These are phyloP conservation scores for Vaccinium macrocarpon DNA, from an alignment of 148 eudicot species.

Conservation along the genomic window DNA sequence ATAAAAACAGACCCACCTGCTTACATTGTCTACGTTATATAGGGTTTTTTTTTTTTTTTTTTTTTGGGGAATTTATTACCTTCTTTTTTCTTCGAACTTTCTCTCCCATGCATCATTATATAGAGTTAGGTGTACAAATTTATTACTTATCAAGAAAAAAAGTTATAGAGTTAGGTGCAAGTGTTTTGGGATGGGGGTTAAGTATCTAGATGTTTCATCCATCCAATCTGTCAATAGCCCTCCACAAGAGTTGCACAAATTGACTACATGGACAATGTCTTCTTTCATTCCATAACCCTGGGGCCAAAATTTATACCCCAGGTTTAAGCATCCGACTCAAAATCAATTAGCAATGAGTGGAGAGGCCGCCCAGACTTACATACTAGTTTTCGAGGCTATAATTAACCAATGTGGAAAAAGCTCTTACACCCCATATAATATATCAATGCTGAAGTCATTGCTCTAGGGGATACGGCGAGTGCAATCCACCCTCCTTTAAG, in stretches of 20 bases:
- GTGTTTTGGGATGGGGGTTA: neutral
- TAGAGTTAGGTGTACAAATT: neutral
- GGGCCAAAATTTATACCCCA: neutral
- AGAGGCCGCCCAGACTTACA: too few relatives aligned
- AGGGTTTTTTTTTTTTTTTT: neutral
- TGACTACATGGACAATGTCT: neutral
- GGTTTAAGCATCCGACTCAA: too few relatives aligned
- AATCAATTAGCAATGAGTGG: too few relatives aligned
- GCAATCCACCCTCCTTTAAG: too few relatives aligned
- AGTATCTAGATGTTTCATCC: neutral
- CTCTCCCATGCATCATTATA: too few relatives aligned
- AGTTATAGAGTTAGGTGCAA: constrained; percentile 1
- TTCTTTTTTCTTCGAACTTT: too few relatives aligned
- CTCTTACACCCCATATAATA: neutral
- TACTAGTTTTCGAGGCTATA: too few relatives aligned
- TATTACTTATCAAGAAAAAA: neutral
- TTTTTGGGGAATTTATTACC: neutral
- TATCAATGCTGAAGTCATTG: neutral
- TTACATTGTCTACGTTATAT: neutral
- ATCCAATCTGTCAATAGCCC: neutral
- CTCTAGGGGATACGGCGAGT: neutral
- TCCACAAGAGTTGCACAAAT: neutral
- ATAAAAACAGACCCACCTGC: neutral
- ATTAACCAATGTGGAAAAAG: neutral
- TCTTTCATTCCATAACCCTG: neutral